These are phyloP conservation scores for Sicyos edulis DNA, from an alignment of 306 rosid species.

Conservation along the genomic window DNA sequence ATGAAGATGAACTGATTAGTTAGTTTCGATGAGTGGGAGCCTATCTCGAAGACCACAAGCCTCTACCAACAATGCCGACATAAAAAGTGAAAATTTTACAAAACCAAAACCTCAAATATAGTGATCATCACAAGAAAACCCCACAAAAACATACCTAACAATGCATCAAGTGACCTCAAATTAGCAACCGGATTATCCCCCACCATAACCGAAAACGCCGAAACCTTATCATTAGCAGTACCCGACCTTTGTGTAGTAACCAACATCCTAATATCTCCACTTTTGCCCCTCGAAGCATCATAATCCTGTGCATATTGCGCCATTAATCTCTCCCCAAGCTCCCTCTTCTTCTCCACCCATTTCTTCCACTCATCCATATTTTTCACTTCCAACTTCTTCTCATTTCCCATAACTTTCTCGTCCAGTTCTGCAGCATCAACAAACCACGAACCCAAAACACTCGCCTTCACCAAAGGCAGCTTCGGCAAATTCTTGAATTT, in stretches of 20 bases:
- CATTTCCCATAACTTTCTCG: no score
- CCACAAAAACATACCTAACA: slow-evolving; percentile 37
- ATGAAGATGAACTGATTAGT: no score
- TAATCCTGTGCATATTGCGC: slow-evolving; percentile 67
- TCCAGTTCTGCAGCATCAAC: no score
- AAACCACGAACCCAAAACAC: slow-evolving; percentile 45
- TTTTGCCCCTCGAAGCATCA: slow-evolving; percentile 66
- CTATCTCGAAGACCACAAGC: no score
- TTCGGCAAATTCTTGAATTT: slow-evolving; percentile 58
- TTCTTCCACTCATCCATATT: no score
- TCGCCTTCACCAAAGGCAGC: slow-evolving; percentile 65
- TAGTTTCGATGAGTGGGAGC: no score
- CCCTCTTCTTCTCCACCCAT: slow-evolving; percentile 66
- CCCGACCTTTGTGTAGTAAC: slow-evolving; percentile 82
- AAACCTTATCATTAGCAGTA: slow-evolving; percentile 85
- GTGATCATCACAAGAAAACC: no score
- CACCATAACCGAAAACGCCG: slow-evolving; percentile 75
- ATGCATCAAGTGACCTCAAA: slow-evolving; percentile 77
- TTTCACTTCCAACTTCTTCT: no score
- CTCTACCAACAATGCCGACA: no score
- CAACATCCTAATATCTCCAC: slow-evolving; percentile 87
- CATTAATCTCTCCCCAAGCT: slow-evolving; percentile 76
- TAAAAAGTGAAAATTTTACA: no score
- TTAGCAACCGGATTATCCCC: slow-evolving; percentile 86
- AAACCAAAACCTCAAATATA: no score